Conservation (phyloP, 228 moss, liverwort and hornwort genomes). For the Sphagnum fallax region DNA sequence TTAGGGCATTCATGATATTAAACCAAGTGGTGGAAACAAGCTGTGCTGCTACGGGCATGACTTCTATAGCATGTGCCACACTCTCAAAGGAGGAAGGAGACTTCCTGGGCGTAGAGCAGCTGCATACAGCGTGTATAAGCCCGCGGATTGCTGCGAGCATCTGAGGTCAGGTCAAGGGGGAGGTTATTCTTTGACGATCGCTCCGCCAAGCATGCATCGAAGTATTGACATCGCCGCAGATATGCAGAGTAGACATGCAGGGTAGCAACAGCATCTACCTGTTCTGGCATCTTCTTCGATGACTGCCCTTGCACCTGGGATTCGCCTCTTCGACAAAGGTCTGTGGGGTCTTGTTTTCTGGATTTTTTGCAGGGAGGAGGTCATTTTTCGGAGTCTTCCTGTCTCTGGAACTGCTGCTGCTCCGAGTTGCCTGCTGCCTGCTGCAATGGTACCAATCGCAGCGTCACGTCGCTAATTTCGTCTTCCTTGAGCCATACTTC, state of each 20-base stretch:
- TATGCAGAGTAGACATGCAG: constrained; percentile 41
- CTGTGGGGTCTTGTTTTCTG: constrained; percentile 21
- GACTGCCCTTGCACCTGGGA: constrained; percentile 47
- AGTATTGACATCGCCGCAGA: constrained; percentile 36
- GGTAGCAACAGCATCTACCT: constrained; percentile 30
- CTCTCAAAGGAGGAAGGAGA: constrained; percentile 38
- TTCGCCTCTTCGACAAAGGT: constrained; percentile 7
- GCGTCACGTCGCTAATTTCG: constrained; percentile 31
- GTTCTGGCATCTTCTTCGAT: constrained; percentile 28
- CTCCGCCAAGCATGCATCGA: constrained; percentile 38
- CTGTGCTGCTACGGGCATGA: constrained; percentile 37
- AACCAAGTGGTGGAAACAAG: constrained; percentile 3
- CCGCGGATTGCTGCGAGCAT: constrained; percentile 36
- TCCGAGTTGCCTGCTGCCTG: no score
- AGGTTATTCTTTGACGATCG: constrained; percentile 44
- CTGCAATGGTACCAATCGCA: constrained; percentile 37
- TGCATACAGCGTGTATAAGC: constrained; percentile 41
- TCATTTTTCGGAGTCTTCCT: constrained; percentile 23
- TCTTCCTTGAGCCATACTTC: constrained; percentile 49
- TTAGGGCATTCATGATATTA: no score
- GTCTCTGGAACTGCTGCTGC: constrained; percentile 25
- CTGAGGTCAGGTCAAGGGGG: constrained; percentile 34
- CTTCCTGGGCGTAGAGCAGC: constrained; percentile 29
- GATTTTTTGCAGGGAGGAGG: constrained; percentile 27
- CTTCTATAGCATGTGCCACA: constrained; percentile 46